Evolutionary conservation across 169 alveolate species (phyloP).

Genomic region (Pseudocohnilembus persalinus): DNA sequence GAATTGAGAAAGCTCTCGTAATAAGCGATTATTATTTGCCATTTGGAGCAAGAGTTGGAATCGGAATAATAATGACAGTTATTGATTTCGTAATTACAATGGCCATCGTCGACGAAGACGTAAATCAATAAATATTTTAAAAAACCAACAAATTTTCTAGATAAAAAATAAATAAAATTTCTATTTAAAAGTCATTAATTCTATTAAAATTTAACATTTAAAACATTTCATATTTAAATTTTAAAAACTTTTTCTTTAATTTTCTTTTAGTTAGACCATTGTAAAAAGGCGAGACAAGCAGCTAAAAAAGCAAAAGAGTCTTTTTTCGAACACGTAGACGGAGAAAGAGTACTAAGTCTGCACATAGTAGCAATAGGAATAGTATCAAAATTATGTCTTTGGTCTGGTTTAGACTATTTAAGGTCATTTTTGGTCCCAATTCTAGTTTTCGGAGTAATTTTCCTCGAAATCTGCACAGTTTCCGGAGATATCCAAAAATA

Average conservation of each 20-base stretch:
- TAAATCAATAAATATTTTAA: too few relatives aligned
- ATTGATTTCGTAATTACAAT: not conserved
- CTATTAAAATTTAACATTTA: too few relatives aligned
- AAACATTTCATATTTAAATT: too few relatives aligned
- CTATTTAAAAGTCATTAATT: too few relatives aligned
- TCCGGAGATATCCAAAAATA: not conserved
- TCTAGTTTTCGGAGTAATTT: not conserved
- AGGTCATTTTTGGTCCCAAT: not conserved
- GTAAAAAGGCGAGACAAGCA: not conserved
- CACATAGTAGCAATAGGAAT: not conserved
- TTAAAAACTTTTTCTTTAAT: too few relatives aligned
- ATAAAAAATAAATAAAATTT: too few relatives aligned
- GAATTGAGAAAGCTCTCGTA: not conserved
- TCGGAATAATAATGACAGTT: not conserved
- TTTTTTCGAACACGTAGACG: not conserved
- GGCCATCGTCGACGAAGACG: not conserved
- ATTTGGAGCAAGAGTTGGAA: not conserved
- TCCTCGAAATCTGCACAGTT: not conserved
- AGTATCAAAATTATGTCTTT: not conserved
- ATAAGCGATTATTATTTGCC: not conserved
- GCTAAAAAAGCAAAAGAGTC: not conserved
- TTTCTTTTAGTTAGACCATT: not conserved
- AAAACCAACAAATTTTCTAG: not conserved
- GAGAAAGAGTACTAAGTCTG: not conserved
- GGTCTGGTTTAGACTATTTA: not conserved